phyloP scores from a whole-genome alignment of 768 basidiomycete species.

The Tremella fuciformis region DNA sequence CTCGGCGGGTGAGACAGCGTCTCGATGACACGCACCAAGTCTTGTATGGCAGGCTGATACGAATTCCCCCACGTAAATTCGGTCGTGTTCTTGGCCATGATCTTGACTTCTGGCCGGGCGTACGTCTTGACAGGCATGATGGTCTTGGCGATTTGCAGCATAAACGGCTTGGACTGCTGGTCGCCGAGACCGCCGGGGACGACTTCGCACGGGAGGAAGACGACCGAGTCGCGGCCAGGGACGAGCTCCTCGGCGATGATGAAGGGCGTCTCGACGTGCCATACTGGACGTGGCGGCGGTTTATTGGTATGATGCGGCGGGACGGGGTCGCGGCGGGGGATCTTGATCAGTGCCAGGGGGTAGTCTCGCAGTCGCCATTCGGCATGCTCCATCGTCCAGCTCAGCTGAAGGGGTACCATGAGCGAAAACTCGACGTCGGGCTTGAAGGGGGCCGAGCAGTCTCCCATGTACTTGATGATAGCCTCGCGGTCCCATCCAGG shows the following conservation, averaged over 20 bases:
- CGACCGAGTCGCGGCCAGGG: conserved; percentile 59
- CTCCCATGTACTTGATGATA: conserved; percentile 55
- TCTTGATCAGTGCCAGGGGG: conserved; percentile 75
- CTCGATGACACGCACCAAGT: conserved; percentile 77
- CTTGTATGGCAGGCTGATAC: conserved; percentile 79
- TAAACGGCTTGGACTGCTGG: conserved; percentile 59
- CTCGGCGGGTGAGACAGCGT: conserved; percentile 71
- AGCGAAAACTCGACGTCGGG: conserved; percentile 69
- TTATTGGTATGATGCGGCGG: conserved; percentile 5
- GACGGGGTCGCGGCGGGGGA: conserved; percentile 56
- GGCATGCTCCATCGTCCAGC: conserved; percentile 64
- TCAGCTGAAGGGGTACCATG: conserved; percentile 76
- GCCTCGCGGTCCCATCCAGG: conserved; percentile 62
- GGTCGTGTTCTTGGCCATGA: conserved; percentile 65
- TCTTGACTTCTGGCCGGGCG: conserved; percentile 67
- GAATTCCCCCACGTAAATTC: conserved; percentile 86
- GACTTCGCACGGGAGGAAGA: conserved; percentile 70
- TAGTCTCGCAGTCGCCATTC: conserved; percentile 75
- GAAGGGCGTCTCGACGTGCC: conserved; percentile 67
- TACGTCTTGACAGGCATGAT: conserved; percentile 95
- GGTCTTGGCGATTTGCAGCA: conserved; percentile 74
- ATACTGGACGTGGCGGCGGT: conserved; percentile 45
- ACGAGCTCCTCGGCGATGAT: conserved; percentile 87
- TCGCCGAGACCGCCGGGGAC: conserved; percentile 60
- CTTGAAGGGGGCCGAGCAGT: conserved; percentile 67